phyloP scores from a whole-genome alignment of 176 grass and related monocot genomes.

The Zea mays region Zm-B73-REFERENCE-NAM-5.0 NC_050099.1:176598501-176599000 shows the following conservation, averaged over 20 bases:
- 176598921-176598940: slow-evolving; percentile 53
- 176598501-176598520: background rate
- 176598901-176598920: slow-evolving; percentile 70
- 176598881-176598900: background rate
- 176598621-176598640: background rate
- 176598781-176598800: slow-evolving; percentile 71
- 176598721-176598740: slow-evolving; percentile 94
- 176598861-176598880: background rate
- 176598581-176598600: background rate
- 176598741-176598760: slow-evolving; percentile 76
- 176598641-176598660: background rate
- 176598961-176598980: slow-evolving; percentile 74
- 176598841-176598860: slow-evolving; percentile 4
- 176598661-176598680: background rate
- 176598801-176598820: slow-evolving; percentile 98
- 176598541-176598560: background rate
- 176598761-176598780: slow-evolving; percentile 75
- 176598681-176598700: background rate
- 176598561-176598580: background rate
- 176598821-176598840: slow-evolving; percentile 32
- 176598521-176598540: background rate
- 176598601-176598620: background rate
- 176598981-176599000: background rate
- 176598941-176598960: slow-evolving; percentile 64
- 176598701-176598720: slow-evolving; percentile 81